Conservation (phyloP, 495 filamentous ascomycete species). For the Amniculicola lignicola region DNA sequence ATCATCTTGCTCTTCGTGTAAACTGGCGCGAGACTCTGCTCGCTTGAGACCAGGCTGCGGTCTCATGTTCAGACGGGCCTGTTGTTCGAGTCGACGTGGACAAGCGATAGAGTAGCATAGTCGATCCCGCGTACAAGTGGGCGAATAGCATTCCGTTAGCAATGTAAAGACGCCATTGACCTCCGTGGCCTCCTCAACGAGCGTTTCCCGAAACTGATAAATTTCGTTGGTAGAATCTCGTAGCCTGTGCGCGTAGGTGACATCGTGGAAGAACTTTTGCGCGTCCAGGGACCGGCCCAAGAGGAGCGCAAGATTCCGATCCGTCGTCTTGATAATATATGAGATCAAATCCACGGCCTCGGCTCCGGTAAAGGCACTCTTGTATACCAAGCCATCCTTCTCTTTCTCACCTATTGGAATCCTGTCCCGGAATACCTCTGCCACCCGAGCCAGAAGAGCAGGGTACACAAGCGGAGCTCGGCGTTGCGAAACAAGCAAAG, state of each 20-base stretch:
- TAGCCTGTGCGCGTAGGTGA: constrained; percentile 93
- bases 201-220: constrained; percentile 92
- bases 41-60: constrained; percentile 81
- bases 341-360: constrained; percentile 94
- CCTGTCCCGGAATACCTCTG: constrained; percentile 83
- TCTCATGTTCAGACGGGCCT: constrained; percentile 87
- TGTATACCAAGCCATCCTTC: constrained; percentile 97
- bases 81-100: constrained; percentile 89
- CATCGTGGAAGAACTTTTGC: constrained; percentile 99
- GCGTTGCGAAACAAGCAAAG: constrained; percentile 51
- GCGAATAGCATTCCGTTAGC: constrained; percentile 95
- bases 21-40: constrained; percentile 72
- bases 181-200: constrained; percentile 81
- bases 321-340: constrained; percentile 92
- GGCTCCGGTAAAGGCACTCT: constrained; percentile 88
- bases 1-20: constrained; percentile 83
- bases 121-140: constrained; percentile 90
- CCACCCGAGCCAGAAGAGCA: constrained; percentile 84
- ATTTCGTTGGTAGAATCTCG: constrained; percentile 87
- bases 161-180: constrained; percentile 97
- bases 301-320: constrained; percentile 89
- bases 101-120: constrained; percentile 99
- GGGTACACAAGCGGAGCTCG: constrained; percentile 84
- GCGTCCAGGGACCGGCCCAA: constrained; percentile 93
- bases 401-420: constrained; percentile 78